Conservation (phyloP, 306 rosid species). For the Sicyos edulis region DNA sequence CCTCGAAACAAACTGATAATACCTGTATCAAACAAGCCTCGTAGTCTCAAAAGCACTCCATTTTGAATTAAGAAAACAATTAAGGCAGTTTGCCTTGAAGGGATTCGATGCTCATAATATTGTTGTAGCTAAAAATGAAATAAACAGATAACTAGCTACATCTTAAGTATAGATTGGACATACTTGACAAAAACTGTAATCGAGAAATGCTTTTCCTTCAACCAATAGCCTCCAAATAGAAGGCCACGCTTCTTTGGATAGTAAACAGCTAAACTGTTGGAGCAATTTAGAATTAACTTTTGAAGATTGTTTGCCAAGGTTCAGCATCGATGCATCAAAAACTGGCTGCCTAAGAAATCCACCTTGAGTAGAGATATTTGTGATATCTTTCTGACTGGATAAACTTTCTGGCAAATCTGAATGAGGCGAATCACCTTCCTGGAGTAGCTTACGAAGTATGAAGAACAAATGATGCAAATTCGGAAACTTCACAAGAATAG, state of each 20-base stretch:
- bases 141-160: slow-evolving; percentile 9
- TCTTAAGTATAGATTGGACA: slow-evolving; percentile 17
- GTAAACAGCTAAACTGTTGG: slow-evolving; percentile 42
- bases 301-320: slow-evolving; percentile 28
- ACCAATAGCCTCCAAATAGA: slow-evolving; percentile 57
- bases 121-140: slow-evolving; percentile 4
- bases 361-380: slow-evolving; percentile 62
- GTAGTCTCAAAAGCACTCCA: neutral
- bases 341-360: slow-evolving; percentile 82
- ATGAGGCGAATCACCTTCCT: slow-evolving; percentile 42
- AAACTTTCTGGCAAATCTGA: slow-evolving; percentile 29
- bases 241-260: slow-evolving; percentile 79
- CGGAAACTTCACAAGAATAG: slow-evolving; percentile 63
- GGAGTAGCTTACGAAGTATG: slow-evolving; percentile 72
- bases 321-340: slow-evolving; percentile 38
- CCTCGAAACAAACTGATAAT: no score
- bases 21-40: slow-evolving; percentile 13
- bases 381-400: slow-evolving; percentile 27
- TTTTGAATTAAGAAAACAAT: neutral
- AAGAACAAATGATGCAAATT: slow-evolving; percentile 80
- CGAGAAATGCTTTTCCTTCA: slow-evolving; percentile 66
- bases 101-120: neutral
- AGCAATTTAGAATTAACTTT: slow-evolving; percentile 37
- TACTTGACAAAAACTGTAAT: slow-evolving; percentile 77
- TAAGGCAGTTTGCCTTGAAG: neutral